Conservation (phyloP, 805 yeast species). For the Candida germanica region DNA sequence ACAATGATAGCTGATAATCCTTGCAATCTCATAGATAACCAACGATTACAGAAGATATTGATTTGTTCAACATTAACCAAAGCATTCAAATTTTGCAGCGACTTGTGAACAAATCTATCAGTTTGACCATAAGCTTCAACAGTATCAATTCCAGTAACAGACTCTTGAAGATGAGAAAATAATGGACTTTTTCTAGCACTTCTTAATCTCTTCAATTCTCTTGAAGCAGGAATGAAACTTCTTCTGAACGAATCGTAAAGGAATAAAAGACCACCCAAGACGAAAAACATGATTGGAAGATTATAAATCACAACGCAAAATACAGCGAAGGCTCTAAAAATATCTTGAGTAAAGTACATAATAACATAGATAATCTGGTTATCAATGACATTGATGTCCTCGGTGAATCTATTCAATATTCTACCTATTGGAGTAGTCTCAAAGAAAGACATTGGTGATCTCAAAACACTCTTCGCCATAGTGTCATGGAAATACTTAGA, state of each 20-base stretch:
- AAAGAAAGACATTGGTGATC: slow-evolving; percentile 41
- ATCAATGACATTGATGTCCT: slow-evolving; percentile 34
- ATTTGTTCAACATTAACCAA: slow-evolving; percentile 21
- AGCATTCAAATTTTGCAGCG: slow-evolving; percentile 22
- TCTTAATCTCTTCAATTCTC: slow-evolving; percentile 31
- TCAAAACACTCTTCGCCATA: slow-evolving; percentile 32
- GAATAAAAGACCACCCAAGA: slow-evolving; percentile 22
- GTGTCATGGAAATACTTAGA: slow-evolving; percentile 33
- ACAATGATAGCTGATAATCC: slow-evolving; percentile 32
- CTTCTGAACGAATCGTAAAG: slow-evolving; percentile 31
- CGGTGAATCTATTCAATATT: slow-evolving; percentile 37
- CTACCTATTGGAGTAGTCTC: slow-evolving; percentile 42
- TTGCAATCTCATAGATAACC: slow-evolving; percentile 39
- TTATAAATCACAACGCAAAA: slow-evolving; percentile 29
- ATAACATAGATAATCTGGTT: slow-evolving; percentile 31
- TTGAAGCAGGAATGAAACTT: slow-evolving; percentile 32
- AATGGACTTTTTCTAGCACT: slow-evolving; percentile 32
- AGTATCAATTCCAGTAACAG: slow-evolving; percentile 35
- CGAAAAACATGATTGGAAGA: slow-evolving; percentile 31
- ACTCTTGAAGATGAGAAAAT: slow-evolving; percentile 36
- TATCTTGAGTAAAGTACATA: slow-evolving; percentile 19
- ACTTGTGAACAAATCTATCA: slow-evolving; percentile 27
- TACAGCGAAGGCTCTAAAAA: slow-evolving; percentile 24
- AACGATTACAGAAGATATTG: slow-evolving; percentile 25
- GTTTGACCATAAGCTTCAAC: slow-evolving; percentile 29